Evolutionary conservation across 1,284 basidiomycete species (phyloP).

Genomic region (Boletus smithii): DNA sequence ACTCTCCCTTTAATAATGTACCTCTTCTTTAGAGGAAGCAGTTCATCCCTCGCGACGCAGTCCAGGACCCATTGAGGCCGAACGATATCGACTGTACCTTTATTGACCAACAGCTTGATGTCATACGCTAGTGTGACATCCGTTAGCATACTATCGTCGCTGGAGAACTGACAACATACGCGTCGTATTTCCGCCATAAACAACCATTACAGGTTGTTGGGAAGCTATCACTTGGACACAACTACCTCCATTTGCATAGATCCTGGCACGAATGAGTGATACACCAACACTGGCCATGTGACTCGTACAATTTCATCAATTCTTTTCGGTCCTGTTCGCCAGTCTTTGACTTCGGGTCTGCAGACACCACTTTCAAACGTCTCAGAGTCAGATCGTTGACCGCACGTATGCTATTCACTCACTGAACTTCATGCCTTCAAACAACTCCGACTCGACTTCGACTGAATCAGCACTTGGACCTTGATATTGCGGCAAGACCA

Average conservation of each 20-base stretch:
- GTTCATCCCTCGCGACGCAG: conserved; percentile 57
- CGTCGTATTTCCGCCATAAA: conserved; percentile 63
- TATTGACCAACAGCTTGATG: conserved; percentile 61
- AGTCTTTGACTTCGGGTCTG: conserved; percentile 69
- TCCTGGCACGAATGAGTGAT: conserved; percentile 41
- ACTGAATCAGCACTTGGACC: conserved; percentile 62
- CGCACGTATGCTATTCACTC: conserved; percentile 27
- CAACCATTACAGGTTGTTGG: conserved; percentile 47
- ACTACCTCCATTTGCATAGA: conserved; percentile 74
- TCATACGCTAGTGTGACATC: conserved; percentile 56
- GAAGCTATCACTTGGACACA: conserved; percentile 58
- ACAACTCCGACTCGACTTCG: conserved; percentile 58
- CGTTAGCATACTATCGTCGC: conserved; percentile 1
- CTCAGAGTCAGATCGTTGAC: not conserved
- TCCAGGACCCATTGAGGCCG: conserved; percentile 80
- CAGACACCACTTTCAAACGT: conserved; percentile 61
- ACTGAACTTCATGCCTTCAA: conserved; percentile 79
- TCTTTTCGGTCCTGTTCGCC: conserved; percentile 66
- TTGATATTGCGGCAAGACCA: conserved; percentile 61
- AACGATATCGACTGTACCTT: conserved; percentile 66
- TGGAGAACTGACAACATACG: conserved; percentile 42
- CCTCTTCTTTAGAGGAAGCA: conserved; percentile 66
- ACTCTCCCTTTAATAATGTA: conserved; percentile 31
- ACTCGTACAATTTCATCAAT: conserved; percentile 58
- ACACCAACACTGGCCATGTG: not conserved